Conservation (phyloP, 129 eudicot genomes). For the Pseudognaphalium luteoalbum region DNA sequence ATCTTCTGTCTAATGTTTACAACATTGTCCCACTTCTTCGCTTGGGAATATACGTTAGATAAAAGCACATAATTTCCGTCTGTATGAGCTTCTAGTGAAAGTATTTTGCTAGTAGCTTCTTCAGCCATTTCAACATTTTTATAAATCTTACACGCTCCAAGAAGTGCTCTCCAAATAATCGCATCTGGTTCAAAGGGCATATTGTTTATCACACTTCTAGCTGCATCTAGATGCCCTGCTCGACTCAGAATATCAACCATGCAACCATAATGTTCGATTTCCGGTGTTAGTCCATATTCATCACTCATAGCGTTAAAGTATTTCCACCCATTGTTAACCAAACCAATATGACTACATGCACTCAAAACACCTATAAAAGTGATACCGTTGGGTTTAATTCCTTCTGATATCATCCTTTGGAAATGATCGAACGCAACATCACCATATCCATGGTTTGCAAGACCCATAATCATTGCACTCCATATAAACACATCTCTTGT, state of each 20-base stretch:
- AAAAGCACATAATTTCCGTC: conserved; percentile 69
- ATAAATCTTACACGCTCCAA: conserved; percentile 53
- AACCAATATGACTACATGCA: conserved; percentile 81
- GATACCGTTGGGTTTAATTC: conserved; percentile 60
- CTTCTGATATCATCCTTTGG: conserved; percentile 53
- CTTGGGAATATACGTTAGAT: conserved; percentile 78
- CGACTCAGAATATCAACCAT: conserved; percentile 70
- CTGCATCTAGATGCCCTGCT: conserved; percentile 64
- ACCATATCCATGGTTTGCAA: conserved; percentile 69
- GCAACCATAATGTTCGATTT: conserved; percentile 73
- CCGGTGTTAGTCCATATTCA: conserved; percentile 41
- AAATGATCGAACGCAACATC: conserved; percentile 54
- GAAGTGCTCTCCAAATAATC: conserved; percentile 64
- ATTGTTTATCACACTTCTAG: conserved; percentile 46
- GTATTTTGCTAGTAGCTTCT: conserved; percentile 52
- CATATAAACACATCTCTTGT: conserved; percentile 54
- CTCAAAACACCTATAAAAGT: conserved; percentile 71
- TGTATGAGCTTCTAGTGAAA: conserved; percentile 46
- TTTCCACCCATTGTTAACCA: conserved; percentile 57
- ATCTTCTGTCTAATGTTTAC: conserved; percentile 41
- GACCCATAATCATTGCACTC: conserved; percentile 79
- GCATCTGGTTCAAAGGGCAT: conserved; percentile 76
- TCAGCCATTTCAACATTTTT: conserved; percentile 68
- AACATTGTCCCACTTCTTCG: conserved; percentile 69
- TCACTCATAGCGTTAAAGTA: conserved; percentile 58